These are phyloP conservation scores for Phalaenopsis hybrid DNA, from an alignment of 116 monocot species.

Conservation along the genomic window DNA sequence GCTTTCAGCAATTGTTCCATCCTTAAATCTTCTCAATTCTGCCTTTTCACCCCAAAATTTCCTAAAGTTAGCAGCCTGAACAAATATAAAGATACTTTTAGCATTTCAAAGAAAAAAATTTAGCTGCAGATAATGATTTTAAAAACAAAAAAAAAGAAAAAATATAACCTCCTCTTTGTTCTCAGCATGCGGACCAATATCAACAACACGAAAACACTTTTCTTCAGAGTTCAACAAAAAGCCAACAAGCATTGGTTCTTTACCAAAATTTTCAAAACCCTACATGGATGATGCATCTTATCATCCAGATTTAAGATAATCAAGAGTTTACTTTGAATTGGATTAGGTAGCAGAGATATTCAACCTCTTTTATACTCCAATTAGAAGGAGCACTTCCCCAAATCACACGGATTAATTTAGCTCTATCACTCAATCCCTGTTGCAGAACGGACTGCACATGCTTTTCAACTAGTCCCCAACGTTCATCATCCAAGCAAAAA, in stretches of 20 bases:
- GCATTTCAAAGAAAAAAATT: neutral
- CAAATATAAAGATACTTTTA: conserved; percentile 5
- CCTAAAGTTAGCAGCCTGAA: conserved; percentile 68
- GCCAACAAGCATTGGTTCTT: conserved; percentile 71
- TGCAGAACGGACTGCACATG: conserved; percentile 48
- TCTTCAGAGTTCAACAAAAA: conserved; percentile 56
- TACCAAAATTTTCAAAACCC: conserved; percentile 65
- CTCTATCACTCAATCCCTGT: conserved; percentile 70
- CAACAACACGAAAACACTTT: conserved; percentile 60
- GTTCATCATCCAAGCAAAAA: conserved; percentile 78
- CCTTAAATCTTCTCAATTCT: conserved; percentile 83
- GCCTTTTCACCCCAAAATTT: conserved; percentile 96
- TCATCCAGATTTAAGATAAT: neutral
- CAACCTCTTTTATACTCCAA: conserved; percentile 81
- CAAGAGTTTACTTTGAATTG: neutral
- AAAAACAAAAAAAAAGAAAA: conserved; percentile 3
- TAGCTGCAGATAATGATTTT: neutral
- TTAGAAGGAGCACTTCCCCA: conserved; percentile 64
- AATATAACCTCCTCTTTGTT: conserved; percentile 61
- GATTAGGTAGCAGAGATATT: neutral
- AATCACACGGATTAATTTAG: conserved; percentile 51
- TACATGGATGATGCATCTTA: conserved; percentile 16
- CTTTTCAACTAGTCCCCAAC: conserved; percentile 63
- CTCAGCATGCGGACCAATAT: conserved; percentile 78
- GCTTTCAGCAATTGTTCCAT: conserved; percentile 92